These are phyloP conservation scores for Brasenia schreberi DNA, from an alignment of 164 flowering plant genomes.

Conservation along the genomic window DNA sequence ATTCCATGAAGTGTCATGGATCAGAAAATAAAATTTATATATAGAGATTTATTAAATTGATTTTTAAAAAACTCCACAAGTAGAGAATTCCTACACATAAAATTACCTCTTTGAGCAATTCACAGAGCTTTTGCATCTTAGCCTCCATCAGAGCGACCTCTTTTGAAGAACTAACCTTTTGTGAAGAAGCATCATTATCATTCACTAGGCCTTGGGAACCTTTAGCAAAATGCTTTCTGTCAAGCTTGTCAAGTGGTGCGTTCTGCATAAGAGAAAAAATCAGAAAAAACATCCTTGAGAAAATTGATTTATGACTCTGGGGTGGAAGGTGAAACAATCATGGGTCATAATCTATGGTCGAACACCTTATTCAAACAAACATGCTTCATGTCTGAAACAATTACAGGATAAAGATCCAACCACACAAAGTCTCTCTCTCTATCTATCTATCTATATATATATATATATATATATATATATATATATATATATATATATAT, in stretches of 20 bases:
- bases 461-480: too few species aligned
- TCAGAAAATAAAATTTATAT: not conserved
- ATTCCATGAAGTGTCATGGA: not conserved
- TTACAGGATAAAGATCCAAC: too few species aligned
- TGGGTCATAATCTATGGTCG: too few species aligned
- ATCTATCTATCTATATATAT: too few species aligned
- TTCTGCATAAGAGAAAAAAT: slow-evolving; percentile 29
- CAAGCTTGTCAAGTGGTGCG: slow-evolving; percentile 77
- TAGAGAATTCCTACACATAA: not conserved
- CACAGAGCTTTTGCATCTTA: slow-evolving; percentile 62
- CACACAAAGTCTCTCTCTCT: too few species aligned
- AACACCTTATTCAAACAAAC: too few species aligned
- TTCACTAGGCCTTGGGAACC: slow-evolving; percentile 34
- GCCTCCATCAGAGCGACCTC: slow-evolving; percentile 78
- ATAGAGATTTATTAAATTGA: not conserved
- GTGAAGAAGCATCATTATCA: slow-evolving; percentile 35
- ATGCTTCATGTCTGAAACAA: too few species aligned
- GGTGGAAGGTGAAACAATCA: too few species aligned
- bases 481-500: too few species aligned
- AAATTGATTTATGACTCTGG: too few species aligned
- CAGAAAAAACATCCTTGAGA: too few species aligned
- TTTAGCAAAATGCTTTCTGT: slow-evolving; percentile 87
- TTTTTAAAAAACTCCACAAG: not conserved
- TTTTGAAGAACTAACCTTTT: slow-evolving; percentile 35
- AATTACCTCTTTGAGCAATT: slow-evolving; percentile 62